Evolutionary conservation across 768 basidiomycete species (phyloP), one percentile per base, ranked within the genome.

Genomic region (Suillus brevipes): DNA sequence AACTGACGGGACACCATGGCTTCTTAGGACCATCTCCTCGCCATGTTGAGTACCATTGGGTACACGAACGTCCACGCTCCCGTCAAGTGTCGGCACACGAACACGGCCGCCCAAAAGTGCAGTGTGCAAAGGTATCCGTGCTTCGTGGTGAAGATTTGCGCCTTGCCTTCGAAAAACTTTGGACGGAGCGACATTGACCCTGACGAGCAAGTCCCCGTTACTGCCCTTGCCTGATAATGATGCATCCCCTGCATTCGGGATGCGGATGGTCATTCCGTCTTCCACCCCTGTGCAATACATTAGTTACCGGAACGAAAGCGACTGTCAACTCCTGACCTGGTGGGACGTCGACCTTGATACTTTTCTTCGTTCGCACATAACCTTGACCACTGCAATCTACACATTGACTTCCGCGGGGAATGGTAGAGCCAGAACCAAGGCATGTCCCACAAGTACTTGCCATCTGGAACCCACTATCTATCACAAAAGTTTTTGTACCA

Each of bases 391-490:
- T 86, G 75, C 97, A 99, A 60, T 82, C 80, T 13, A 84, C 83
- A 74, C 97, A 99, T 69, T 90, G 85, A 61, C 89, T 84, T 50
- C 85, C 88, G 34, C 86, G 87, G 63, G 95, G 94, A 40, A 97
- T 86, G 2, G 85, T 86, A 50, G 86, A 87, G 31, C 97, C 97
- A 36, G 84, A 82, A 12, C 97, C 97, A 20, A 84, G 82, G 77
- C 97, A 99, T 34, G 85, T 74, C 62, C 83, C 81, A 79, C 97
- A 99, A 37, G 94, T 95, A 66, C 89, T 92, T 28, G 95, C 89
- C 94, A 99, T 96, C 75, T 95, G 92, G 86, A 99, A 99, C 20
- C 97, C 97, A 74, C 85, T 90, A 73, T 94, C 89, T 72, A 99
- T 86, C 61, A 94, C 89, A 76, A 92, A 98, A 20, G 95, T 93